Percentiles rank a stretch among this genome's conserved stretches.
Evolutionary conservation across 2,329 filamentous ascomycete genomes (phyloP).

Genomic region (Phialocephala subalpina): DNA sequence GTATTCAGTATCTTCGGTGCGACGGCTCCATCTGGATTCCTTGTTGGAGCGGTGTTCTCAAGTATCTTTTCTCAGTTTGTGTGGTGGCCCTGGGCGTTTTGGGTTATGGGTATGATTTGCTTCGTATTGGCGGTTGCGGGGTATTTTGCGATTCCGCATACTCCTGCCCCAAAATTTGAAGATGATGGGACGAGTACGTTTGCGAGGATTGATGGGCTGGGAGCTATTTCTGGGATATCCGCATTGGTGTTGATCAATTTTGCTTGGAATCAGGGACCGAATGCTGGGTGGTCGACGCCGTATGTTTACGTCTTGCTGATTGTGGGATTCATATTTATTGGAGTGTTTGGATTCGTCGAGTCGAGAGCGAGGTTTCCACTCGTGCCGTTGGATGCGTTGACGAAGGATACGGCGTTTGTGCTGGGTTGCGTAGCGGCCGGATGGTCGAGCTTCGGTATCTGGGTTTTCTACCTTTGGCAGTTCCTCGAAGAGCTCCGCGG

Average conservation of each 20-base stretch:
- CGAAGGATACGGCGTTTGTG: slow-evolving; percentile 58
- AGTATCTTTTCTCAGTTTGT: slow-evolving; percentile 48
- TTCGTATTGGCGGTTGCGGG: slow-evolving; percentile 46
- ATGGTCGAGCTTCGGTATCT: slow-evolving; percentile 42
- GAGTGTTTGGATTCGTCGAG: slow-evolving; percentile 62
- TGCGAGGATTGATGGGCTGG: slow-evolving; percentile 49
- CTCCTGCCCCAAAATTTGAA: slow-evolving; percentile 42
- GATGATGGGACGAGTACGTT: slow-evolving; percentile 28
- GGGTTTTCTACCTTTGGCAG: slow-evolving; percentile 40
- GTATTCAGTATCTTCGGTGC: slow-evolving; percentile 56
- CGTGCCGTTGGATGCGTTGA: slow-evolving; percentile 61
- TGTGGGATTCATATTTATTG: slow-evolving; percentile 61
- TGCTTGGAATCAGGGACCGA: slow-evolving; percentile 54
- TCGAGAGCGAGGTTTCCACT: slow-evolving; percentile 57
- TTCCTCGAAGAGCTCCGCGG: slow-evolving; percentile 38
- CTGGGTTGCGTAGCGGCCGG: slow-evolving; percentile 38
- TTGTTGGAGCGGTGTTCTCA: slow-evolving; percentile 51
- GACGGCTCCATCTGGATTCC: slow-evolving; percentile 54
- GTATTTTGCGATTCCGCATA: slow-evolving; percentile 49
- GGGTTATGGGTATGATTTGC: slow-evolving; percentile 51
- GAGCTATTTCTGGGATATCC: slow-evolving; percentile 54
- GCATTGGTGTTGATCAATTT: slow-evolving; percentile 63
- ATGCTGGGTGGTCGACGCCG: slow-evolving; percentile 37
- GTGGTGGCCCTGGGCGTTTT: slow-evolving; percentile 62
- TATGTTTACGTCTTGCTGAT: slow-evolving; percentile 57